Evolutionary conservation across 345 rosid species (phyloP).

Genomic region (Eucalyptus regnans): DNA sequence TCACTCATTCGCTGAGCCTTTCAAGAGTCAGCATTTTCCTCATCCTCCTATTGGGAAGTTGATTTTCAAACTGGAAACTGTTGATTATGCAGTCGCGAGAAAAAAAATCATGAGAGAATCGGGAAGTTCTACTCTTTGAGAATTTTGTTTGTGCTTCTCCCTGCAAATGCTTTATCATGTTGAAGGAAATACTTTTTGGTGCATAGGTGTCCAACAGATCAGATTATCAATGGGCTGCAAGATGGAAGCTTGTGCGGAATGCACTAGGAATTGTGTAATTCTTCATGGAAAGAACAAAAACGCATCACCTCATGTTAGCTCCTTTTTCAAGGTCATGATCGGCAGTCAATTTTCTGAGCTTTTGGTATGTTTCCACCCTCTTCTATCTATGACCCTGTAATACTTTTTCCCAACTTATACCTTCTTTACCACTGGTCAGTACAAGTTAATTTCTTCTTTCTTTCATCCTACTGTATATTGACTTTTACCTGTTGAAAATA

Average conservation of each 20-base stretch:
- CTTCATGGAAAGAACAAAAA: neutral
- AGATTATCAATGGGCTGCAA: neutral
- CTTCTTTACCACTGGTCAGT: neutral
- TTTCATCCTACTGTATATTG: neutral
- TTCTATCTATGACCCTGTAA: neutral
- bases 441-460: neutral
- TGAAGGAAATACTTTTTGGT: neutral
- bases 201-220: neutral
- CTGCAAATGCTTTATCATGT: neutral
- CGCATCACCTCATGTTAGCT: neutral
- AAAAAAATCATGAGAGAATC: neutral
- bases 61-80: neutral
- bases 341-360: conserved; percentile 1
- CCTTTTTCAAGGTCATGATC: conserved; percentile 32
- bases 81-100: neutral
- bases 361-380: conserved; percentile 9
- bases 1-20: neutral
- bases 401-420: neutral
- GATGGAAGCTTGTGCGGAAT: conserved; percentile 10
- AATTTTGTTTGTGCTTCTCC: neutral
- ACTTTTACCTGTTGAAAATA: neutral
- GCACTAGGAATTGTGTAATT: conserved; percentile 5
- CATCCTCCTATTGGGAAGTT: neutral
- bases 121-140: neutral
- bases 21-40: neutral